Percentiles rank a stretch among this genome's conserved stretches.
These are phyloP conservation scores for Batkoa obscura DNA, from an alignment of 371 early-diverging fungal species.

Conservation along the genomic window DNA sequence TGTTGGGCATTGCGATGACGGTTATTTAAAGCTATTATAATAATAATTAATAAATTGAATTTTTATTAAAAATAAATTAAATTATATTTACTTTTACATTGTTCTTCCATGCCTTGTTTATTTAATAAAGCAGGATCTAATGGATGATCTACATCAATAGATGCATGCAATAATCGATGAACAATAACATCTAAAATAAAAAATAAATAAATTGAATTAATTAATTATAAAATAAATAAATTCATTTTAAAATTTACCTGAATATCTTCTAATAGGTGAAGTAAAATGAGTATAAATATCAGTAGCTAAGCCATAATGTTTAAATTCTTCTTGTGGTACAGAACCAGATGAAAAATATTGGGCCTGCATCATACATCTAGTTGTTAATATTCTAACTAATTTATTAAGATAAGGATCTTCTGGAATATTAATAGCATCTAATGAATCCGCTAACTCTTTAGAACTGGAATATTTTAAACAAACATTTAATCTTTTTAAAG, in stretches of 20 bases:
- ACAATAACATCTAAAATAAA: slow-evolving; percentile 69
- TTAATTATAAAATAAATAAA: background rate
- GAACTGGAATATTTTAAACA: slow-evolving; percentile 25
- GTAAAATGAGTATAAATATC: slow-evolving; percentile 87
- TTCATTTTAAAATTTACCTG: slow-evolving; percentile 24
- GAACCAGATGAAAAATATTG: slow-evolving; percentile 75
- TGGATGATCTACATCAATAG: slow-evolving; percentile 35
- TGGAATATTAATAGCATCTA: slow-evolving; percentile 52
- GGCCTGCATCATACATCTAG: slow-evolving; percentile 88
- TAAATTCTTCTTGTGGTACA: slow-evolving; percentile 49
- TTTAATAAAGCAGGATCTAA: slow-evolving; percentile 59
- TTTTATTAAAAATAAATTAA: background rate
- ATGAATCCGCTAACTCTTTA: slow-evolving; percentile 60
- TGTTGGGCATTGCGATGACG: slow-evolving; percentile 91
- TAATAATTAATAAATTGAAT: background rate
- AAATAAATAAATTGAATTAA: background rate
- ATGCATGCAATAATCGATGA: slow-evolving; percentile 70
- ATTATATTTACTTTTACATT: slow-evolving; percentile 41
- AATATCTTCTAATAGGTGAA: slow-evolving; percentile 90
- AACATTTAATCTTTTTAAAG: slow-evolving; percentile 20
- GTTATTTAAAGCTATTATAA: slow-evolving; percentile 43
- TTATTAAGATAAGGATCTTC: slow-evolving; percentile 75
- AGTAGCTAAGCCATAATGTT: slow-evolving; percentile 72
- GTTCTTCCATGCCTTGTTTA: slow-evolving; percentile 51
- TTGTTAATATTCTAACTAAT: slow-evolving; percentile 75